Conservation (phyloP, 305 asterid species). For the Rubia balearica region DNA sequence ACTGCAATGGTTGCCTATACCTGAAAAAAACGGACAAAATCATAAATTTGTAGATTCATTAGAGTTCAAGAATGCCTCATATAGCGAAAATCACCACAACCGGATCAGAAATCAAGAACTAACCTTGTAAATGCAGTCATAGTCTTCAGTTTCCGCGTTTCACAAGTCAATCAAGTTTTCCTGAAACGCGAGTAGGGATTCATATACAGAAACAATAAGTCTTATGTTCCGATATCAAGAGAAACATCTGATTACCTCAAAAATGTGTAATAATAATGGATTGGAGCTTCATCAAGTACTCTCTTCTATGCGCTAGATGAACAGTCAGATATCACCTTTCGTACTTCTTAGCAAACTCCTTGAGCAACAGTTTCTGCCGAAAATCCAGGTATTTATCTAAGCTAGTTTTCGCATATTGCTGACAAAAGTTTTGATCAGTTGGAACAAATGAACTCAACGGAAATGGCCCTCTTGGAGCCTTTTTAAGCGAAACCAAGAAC, state of each 20-base stretch:
- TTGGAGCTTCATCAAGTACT: background rate
- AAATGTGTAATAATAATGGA: background rate
- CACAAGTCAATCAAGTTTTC: background rate
- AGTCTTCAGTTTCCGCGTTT: background rate
- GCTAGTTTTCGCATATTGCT: constrained; percentile 93
- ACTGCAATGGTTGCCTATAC: constrained; percentile 5
- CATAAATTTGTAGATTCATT: background rate
- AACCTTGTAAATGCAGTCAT: constrained; percentile 13
- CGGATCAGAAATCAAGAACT: constrained; percentile 7
- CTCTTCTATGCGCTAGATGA: background rate
- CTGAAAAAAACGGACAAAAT: background rate
- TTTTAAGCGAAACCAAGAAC: constrained; percentile 73
- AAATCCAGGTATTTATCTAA: constrained; percentile 73
- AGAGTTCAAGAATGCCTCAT: background rate
- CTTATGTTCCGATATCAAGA: background rate
- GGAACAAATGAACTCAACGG: constrained; percentile 87
- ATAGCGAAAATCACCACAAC: background rate
- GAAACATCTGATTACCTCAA: constrained; percentile 1
- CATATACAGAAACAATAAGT: background rate
- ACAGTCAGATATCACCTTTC: constrained; percentile 33
- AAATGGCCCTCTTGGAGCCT: constrained; percentile 86
- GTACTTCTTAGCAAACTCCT: constrained; percentile 70
- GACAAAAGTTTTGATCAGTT: constrained; percentile 89
- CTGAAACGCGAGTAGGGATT: background rate
- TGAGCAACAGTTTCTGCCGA: constrained; percentile 72